These are phyloP conservation scores for Fusarium dimerum DNA, from an alignment of 2,329 filamentous ascomycete genomes.

Conservation along the genomic window DNA sequence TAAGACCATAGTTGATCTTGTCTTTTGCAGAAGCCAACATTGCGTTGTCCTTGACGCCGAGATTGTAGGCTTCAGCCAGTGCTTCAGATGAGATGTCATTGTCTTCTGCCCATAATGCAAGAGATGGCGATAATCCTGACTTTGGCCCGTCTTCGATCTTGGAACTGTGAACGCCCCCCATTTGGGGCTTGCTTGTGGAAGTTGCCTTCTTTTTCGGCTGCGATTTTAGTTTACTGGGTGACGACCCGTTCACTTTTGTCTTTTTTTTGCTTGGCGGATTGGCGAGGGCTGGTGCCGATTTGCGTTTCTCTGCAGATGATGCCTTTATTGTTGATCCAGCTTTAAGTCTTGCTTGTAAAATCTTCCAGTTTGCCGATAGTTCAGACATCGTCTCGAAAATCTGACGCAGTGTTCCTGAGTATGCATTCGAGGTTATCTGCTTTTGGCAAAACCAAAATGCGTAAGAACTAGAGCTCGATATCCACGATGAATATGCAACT, in stretches of 20 bases:
- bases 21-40: conserved; percentile 48
- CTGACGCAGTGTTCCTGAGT: background rate
- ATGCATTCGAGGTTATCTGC: background rate
- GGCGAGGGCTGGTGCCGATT: conserved; percentile 35
- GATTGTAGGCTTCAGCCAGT: conserved; percentile 62
- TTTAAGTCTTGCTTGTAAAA: conserved; percentile 65
- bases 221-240: conserved; percentile 3
- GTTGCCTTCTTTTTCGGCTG: conserved; percentile 2
- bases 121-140: conserved; percentile 50
- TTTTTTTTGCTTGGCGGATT: conserved; percentile 32
- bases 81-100: conserved; percentile 62
- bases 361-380: conserved; percentile 76
- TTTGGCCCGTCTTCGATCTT: conserved; percentile 40
- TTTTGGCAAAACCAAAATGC: background rate
- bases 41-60: conserved; percentile 52
- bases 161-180: conserved; percentile 60
- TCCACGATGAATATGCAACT: conserved; percentile 9
- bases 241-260: conserved; percentile 27
- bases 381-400: conserved; percentile 37
- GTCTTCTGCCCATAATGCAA: conserved; percentile 62
- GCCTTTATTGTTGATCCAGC: conserved; percentile 42
- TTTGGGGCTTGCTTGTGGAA: conserved; percentile 33
- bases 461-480: conserved; percentile 2
- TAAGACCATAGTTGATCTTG: conserved; percentile 64
- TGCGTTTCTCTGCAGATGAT: conserved; percentile 40